Evolutionary conservation across 1,284 basidiomycete species (phyloP).

Genomic region (Malassezia vespertilionis): DNA sequence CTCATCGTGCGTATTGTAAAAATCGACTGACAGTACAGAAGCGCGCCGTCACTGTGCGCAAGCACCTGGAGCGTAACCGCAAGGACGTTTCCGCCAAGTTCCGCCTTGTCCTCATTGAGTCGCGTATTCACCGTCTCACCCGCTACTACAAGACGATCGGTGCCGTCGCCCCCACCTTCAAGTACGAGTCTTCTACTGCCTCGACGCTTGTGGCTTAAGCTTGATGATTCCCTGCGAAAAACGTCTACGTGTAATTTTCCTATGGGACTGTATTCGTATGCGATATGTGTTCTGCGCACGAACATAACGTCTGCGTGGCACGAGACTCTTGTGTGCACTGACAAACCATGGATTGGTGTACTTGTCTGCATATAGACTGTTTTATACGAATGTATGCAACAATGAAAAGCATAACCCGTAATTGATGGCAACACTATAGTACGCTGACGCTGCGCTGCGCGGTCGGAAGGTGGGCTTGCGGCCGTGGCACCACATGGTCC

Average conservation of each 20-base stretch:
- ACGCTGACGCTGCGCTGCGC: too few relatives aligned
- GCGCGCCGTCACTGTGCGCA: constrained; percentile 97
- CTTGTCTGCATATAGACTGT: too few relatives aligned
- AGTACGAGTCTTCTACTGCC: constrained; percentile 48
- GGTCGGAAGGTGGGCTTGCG: too few relatives aligned
- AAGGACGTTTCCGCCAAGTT: constrained; percentile 84
- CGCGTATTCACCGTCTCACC: constrained; percentile 86
- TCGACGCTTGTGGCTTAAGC: constrained; percentile 47
- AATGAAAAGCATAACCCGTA: too few relatives aligned
- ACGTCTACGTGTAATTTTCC: background rate
- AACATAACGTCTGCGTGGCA: too few relatives aligned
- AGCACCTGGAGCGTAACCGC: constrained; percentile 96
- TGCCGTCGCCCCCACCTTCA: constrained; percentile 94
- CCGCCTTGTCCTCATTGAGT: constrained; percentile 86
- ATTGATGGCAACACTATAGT: too few relatives aligned
- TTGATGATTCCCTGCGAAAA: constrained; percentile 16
- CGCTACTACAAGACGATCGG: constrained; percentile 98
- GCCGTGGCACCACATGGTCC: too few relatives aligned
- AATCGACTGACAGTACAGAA: constrained; percentile 50
- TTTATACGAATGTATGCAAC: too few relatives aligned
- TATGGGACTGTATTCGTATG: too few relatives aligned
- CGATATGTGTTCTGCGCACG: too few relatives aligned
- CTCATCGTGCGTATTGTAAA: constrained; percentile 56
- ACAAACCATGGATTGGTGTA: too few relatives aligned
- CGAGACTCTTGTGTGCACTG: too few relatives aligned